Base-by-base conservation (phyloP, 1,284 basidiomycete genomes). In the Mixia osmundae region DNA sequence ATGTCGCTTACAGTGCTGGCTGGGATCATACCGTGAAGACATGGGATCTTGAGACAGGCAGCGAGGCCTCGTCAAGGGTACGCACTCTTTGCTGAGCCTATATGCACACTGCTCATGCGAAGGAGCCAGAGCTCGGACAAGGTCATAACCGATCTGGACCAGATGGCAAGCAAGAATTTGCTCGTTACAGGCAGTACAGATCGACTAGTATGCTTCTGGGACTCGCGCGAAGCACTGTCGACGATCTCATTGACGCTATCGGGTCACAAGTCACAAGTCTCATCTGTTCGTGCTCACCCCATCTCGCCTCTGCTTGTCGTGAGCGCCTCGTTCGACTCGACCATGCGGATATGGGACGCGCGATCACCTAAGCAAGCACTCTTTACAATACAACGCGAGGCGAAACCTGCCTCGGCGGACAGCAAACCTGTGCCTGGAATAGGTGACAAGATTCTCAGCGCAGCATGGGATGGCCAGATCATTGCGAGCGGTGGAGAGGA, bases 311-410 rank as follows among this genome's bases (percentile, higher is more conserved):
- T 75, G 47, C 76, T 79, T 45, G 61, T 85, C 14, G 63, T 76
- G 6, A 76, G 70, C 1, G 83, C 78, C 2, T 71, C 73, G 0
- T 83, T 85, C 52, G 77, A 83, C 43, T 78, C 80, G 24, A 60
- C 71, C 1, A 71, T 76, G 2, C 66, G 80, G 19, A 60, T 91
- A 14, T 91, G 82, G 82, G 85, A 94, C 54, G 57, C 82, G 20
- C 64, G 82, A 24, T 59, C 57, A 20, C 60, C 60, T 14, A 62
- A 53, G 62, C 72, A 47, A 67, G 63, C 59, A 5, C 44, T 65
- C 41, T 79, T 87, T 54, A 47, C 43, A 6, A 36, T 54, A 19
- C 37, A 40, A 8, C 30, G 47, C 48, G 36, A 47, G 39, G 30
- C 28, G 23, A 50, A 54, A 34, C n/a, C n/a, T n/a, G n/a, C n/a